phyloP scores from a whole-genome alignment of 2,329 filamentous ascomycete genomes.

The Albifimbria verrucaria region DNA sequence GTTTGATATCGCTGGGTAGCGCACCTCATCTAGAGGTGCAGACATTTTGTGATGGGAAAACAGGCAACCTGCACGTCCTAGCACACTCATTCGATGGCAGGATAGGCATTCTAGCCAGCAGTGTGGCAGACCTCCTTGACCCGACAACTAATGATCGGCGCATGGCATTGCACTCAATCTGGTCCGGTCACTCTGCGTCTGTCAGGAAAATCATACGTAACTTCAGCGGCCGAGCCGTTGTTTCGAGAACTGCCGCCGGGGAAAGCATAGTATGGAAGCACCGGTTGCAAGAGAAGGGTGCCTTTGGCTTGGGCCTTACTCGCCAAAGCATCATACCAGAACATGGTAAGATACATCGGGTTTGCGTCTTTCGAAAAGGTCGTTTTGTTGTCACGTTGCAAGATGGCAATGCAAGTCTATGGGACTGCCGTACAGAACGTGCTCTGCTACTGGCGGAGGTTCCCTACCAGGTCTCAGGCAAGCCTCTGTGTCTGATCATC shows the following conservation, averaged over 20 bases:
- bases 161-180: slow-evolving; percentile 61
- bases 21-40: slow-evolving; percentile 62
- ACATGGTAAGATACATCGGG: slow-evolving; percentile 72
- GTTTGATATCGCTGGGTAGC: slow-evolving; percentile 19
- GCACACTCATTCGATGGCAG: slow-evolving; percentile 82
- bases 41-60: slow-evolving; percentile 65
- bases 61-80: slow-evolving; percentile 67
- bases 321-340: slow-evolving; percentile 67
- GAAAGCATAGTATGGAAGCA: slow-evolving; percentile 85
- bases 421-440: slow-evolving; percentile 66
- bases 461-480: slow-evolving; percentile 60
- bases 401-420: slow-evolving; percentile 67
- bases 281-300: slow-evolving; percentile 27
- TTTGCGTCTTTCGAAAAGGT: slow-evolving; percentile 73
- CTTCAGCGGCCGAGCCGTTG: slow-evolving; percentile 72
- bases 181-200: slow-evolving; percentile 79
- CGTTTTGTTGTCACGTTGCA: slow-evolving; percentile 79
- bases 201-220: slow-evolving; percentile 87
- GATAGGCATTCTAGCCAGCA: slow-evolving; percentile 77
- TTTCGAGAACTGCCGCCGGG: slow-evolving; percentile 75
- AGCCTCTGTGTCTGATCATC: slow-evolving; percentile 75
- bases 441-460: slow-evolving; percentile 51
- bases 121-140: slow-evolving; percentile 78
- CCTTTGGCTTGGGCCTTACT: slow-evolving; percentile 48
- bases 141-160: slow-evolving; percentile 59